A percentile compares a stretch with the other conserved stretches of the same genome.
phyloP scores from a whole-genome alignment of 257 asterid species.

The Solanum dulcamara region DNA sequence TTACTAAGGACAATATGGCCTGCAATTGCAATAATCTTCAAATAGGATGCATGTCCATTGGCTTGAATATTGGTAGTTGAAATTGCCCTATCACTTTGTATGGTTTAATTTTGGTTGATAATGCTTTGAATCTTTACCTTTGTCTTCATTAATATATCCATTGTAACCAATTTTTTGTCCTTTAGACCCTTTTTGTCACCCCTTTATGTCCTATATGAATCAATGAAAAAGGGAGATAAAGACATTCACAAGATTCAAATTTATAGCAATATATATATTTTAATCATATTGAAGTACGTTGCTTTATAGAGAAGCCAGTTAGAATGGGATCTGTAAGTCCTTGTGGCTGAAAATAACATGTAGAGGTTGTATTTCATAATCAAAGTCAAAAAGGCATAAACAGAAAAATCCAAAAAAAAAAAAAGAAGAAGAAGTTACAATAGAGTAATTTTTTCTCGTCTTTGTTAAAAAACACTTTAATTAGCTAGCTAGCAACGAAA shows the following conservation, averaged over 20 bases:
- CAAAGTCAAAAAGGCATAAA: conserved; percentile 2
- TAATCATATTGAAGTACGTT: neutral
- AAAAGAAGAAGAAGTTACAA: neutral
- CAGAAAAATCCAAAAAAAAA: neutral
- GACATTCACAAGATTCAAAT: neutral
- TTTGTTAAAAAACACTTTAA: neutral
- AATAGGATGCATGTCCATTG: neutral
- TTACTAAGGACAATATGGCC: neutral
- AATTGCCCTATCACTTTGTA: neutral
- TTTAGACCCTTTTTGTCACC: neutral
- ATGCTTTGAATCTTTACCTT: neutral
- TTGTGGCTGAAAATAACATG: neutral
- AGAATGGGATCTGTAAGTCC: neutral
- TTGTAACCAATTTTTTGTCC: neutral
- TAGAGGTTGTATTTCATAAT: neutral
- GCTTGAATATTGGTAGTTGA: neutral
- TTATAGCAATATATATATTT: neutral
- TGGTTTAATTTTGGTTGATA: neutral
- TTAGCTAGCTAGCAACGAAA: conserved; percentile 14
- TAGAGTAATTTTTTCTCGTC: neutral
- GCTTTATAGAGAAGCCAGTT: too few species aligned
- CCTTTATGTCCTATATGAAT: neutral
- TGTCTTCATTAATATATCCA: neutral
- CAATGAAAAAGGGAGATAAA: neutral
- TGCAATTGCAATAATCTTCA: neutral